Evolutionary conservation across 441 rosid genomes (phyloP), one percentile per base, ranked within the genome.

Genomic region (Syzygium malaccense): DNA sequence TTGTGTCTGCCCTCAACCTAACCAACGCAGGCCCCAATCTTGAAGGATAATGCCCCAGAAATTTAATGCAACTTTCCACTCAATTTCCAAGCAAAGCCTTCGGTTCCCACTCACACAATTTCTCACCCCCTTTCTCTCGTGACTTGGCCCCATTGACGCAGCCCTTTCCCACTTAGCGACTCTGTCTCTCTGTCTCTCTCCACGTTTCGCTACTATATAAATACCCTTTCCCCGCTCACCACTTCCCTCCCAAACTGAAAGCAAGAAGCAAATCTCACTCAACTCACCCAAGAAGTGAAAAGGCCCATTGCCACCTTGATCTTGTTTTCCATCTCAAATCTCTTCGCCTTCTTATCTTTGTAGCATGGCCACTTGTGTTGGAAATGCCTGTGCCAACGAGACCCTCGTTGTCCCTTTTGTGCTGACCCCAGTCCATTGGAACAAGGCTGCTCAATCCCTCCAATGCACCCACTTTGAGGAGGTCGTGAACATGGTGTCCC

Each of bases 391-490:
- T 15, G 23, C 75, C 41, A 19, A 17, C 32, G 75, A 64, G 23
- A 0, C 41, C 2, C 6, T 32, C 0, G 23, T 8, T 19, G 28
- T 5, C 8, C 0, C 49, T 33, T 85, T 85, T 13, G 4, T 55
- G n/a, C 87, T 66, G 2, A 85, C 62, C 64, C n/a, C 32, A 5
- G 58, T 49, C 62, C 87, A 85, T 37, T 92, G 93, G 94, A 86
- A 86, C 20, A 92, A 90, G 89, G 92, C 93, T 23, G 92, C 92
- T 23, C 91, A 91, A n/a, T 71, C 92, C 62, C 88, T 92, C 66
- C 92, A 58, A 28, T 57, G 89, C 56, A 26, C 89, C 88, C 93
- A 92, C 79, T 85, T 91, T 6, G 90, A 90, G 26, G 92, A 93
- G 45, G 93, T 92, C 30, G 26, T 11, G 54, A 48, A 51, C 87